Conservation (phyloP, 2,329 filamentous ascomycete genomes). For the Neonectria coccinea region DNA sequence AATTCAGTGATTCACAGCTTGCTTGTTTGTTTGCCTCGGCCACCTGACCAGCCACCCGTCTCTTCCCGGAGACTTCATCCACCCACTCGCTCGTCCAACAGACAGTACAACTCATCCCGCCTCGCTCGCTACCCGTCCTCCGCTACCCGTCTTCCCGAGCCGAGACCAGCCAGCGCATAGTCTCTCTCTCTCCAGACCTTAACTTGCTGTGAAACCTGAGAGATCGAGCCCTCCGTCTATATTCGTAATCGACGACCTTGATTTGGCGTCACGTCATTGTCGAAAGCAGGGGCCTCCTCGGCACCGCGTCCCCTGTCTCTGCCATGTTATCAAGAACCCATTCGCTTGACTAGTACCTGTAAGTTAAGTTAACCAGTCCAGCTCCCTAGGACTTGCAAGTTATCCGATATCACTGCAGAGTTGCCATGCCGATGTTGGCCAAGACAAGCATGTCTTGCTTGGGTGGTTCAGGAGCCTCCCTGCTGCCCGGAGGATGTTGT, state of each 20-base stretch:
- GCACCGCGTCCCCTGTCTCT: neutral
- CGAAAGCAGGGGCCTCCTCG: neutral
- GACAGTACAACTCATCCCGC: neutral
- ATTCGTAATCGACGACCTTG: neutral
- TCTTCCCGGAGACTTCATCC: neutral
- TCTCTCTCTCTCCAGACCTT: neutral
- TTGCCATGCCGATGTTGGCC: neutral
- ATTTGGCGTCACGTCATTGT: neutral
- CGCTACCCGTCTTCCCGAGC: neutral
- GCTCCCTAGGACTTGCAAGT: too few relatives aligned
- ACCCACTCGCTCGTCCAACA: neutral
- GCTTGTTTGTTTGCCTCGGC: neutral
- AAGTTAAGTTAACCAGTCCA: too few relatives aligned
- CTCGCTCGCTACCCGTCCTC: neutral
- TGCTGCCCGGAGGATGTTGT: neutral
- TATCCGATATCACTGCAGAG: neutral
- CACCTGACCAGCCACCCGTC: slow-evolving; percentile 1
- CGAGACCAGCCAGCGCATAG: neutral
- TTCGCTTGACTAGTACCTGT: neutral
- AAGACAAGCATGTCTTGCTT: neutral
- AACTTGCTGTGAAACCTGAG: slow-evolving; percentile 4
- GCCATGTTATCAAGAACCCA: neutral
- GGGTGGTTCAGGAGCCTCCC: neutral
- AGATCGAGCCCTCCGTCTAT: neutral
- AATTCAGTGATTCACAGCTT: neutral